Conservation (phyloP, 768 basidiomycete genomes). For the Rhodocollybia butyracea region DNA sequence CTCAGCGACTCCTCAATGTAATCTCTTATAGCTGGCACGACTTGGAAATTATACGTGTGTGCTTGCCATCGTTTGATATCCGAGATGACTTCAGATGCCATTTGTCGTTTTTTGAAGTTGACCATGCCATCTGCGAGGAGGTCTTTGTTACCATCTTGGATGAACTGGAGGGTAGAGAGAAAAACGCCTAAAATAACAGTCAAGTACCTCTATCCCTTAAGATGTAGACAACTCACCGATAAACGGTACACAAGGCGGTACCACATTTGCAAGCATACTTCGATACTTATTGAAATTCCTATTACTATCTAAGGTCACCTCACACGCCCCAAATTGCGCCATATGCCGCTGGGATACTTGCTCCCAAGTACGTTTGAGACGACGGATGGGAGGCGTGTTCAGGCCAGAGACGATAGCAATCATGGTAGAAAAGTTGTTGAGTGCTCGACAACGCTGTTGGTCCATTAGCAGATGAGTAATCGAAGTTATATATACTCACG, state of each 20-base stretch:
- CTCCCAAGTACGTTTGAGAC: slow-evolving; percentile 93
- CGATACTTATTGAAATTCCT: slow-evolving; percentile 95
- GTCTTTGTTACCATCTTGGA: slow-evolving; percentile 94
- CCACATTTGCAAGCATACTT: slow-evolving; percentile 73
- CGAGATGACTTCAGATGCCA: slow-evolving; percentile 93
- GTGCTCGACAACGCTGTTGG: slow-evolving; percentile 73
- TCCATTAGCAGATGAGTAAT: slow-evolving; percentile 8
- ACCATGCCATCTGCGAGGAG: slow-evolving; percentile 73
- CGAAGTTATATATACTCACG: slow-evolving; percentile 43
- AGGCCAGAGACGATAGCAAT: slow-evolving; percentile 93
- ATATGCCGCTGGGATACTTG: slow-evolving; percentile 74
- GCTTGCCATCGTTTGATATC: slow-evolving; percentile 97
- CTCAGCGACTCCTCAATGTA: slow-evolving; percentile 81
- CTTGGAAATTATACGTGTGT: slow-evolving; percentile 80
- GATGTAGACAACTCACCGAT: slow-evolving; percentile 57
- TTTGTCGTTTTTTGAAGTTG: slow-evolving; percentile 95
- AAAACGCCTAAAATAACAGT: slow-evolving; percentile 70
- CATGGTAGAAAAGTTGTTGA: slow-evolving; percentile 98
- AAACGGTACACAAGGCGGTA: slow-evolving; percentile 95
- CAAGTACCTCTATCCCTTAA: slow-evolving; percentile 1
- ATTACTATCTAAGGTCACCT: slow-evolving; percentile 88
- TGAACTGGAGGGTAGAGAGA: slow-evolving; percentile 94
- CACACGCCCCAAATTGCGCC: slow-evolving; percentile 72
- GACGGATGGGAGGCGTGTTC: slow-evolving; percentile 89
- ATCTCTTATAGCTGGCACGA: slow-evolving; percentile 60